Conservation (phyloP, 108 stramenopile species). For the Nitzschia sp. region DNA sequence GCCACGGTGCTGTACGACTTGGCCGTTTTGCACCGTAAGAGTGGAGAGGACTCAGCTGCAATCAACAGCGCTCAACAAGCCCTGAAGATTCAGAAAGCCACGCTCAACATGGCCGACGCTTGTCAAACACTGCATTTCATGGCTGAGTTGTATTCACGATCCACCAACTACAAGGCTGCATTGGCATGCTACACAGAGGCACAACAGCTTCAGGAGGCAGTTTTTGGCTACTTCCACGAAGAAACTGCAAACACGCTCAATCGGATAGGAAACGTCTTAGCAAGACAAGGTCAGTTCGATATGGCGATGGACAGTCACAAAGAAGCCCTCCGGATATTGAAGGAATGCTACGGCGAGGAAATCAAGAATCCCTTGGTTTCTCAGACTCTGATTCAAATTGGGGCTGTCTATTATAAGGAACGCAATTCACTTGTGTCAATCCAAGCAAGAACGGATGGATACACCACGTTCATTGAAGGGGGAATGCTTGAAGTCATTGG, state of each 20-base stretch:
- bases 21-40: conserved; percentile 31
- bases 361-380: conserved; percentile 60
- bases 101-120: conserved; percentile 28
- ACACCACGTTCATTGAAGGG: conserved; percentile 68
- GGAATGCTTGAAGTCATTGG: conserved; percentile 74
- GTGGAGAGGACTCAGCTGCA: conserved; percentile 15
- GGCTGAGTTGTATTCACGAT: conserved; percentile 34
- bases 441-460: conserved; percentile 54
- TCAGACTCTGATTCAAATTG: conserved; percentile 70
- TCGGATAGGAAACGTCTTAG: conserved; percentile 48
- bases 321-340: conserved; percentile 63
- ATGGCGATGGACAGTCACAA: conserved; percentile 69
- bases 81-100: conserved; percentile 40
- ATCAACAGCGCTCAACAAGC: conserved; percentile 28
- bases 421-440: conserved; percentile 60
- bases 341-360: conserved; percentile 57
- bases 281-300: conserved; percentile 52
- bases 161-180: conserved; percentile 47
- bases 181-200: conserved; percentile 58
- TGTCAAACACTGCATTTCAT: conserved; percentile 38
- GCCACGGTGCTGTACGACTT: conserved; percentile 35
- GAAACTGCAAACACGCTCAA: conserved; percentile 65
- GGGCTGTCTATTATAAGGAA: conserved; percentile 76
- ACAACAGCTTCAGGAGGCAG: conserved; percentile 40
- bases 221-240: conserved; percentile 54